Base-by-base conservation (phyloP, 441 rosid species). In the Manihot esculenta region DNA sequence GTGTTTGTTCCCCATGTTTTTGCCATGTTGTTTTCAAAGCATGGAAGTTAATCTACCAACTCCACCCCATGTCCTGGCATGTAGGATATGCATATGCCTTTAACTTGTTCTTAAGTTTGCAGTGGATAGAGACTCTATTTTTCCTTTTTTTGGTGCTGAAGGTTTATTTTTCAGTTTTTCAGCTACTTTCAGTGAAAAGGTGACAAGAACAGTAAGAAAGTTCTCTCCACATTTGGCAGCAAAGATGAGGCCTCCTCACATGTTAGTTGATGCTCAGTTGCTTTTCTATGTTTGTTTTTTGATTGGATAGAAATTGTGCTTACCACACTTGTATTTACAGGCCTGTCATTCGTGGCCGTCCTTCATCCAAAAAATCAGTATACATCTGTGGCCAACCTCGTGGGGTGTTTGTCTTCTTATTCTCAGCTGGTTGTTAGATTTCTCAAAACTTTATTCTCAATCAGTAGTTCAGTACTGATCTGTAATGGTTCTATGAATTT, bases 141-240 rank as follows among this genome's bases (percentile, higher is more conserved):
- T 10, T 10, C 23, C 49, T 15, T 54, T 14, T 14, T 21, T 30
- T 62, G 44, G 51, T 47, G 44, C 49, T 53, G 38, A 77, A 23
- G 33, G 20, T 66, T 66, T 26, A 26, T 53, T 68, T 35, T 78
- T 72, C 93, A 92, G 98, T 85, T 95, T 94, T 84, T 94, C 99
- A 74, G 89, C 87, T 78, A 87, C 91, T 63, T 90, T 90, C 82
- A 85, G 82, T 77, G 99, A 94, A 86, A 94, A 89, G 79, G 94
- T 88, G 15, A 90, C 92, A 47, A 89, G 97, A 83, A 92, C 92
- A 47, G 82, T 86, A 56, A 87, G 97, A 80, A 85, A 82, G 74
- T 86, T 92, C 75, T 94, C 99, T 76, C 99, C 99, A 55, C 97
- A 84, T 58, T 77, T 89, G 81, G 99, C 99, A 58, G 97, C 94